Base-by-base conservation (phyloP, 192 early-diverging fungal species). In the Tieghemiomyces parasiticus region DNA sequence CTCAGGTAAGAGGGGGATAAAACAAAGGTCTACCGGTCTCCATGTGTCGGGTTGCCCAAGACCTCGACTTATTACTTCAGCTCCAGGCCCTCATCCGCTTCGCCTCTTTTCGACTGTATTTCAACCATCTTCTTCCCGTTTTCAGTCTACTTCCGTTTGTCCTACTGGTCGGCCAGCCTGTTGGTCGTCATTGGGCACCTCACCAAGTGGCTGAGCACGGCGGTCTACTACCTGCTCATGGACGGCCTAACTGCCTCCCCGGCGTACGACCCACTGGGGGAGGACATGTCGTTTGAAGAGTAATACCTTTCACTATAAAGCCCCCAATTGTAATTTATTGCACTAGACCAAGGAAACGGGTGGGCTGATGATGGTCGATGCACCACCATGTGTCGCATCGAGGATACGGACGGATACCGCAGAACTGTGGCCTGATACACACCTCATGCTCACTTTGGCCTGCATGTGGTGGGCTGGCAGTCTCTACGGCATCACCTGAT, bases 21-120 rank as follows among this genome's bases (percentile, higher is more conserved):
- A 42, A 42, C 38, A 16, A 42, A 42, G 6, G 38, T 6, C 38
- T 42, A 16, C 38, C 16, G 6, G 38, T 42, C 16, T 10, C 16
- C 38, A 10, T 6, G 6, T 42, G 38, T 42, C 8, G 6, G 38
- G 16, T 42, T 42, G 8, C 38, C 8, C 8, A 42, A 42, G 6
- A 42, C 38, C 38, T 16, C 38, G 16, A 16, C 38, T 42, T 42
- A 16, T 42, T 42, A 16, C 16, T 10, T 42, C 38, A 42, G 6
- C 16, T 42, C 6, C 16, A 42, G 6, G 38, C 38, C 8, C 8
- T 6, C 16, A 42, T 42, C 6, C 16, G 8, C 38, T 42, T 16
- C 80, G 19, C 63, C 67, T 16, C 73, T 72, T 0, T 66, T 70
- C 65, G 70, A 76, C 35, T 71, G 74, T 61, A 72, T 70, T 3